A percentile compares a stretch with the other conserved stretches of the same genome.
Evolutionary conservation across 352 stramenopile species (phyloP).

Genomic region (Globisporangium barbulae): DNA sequence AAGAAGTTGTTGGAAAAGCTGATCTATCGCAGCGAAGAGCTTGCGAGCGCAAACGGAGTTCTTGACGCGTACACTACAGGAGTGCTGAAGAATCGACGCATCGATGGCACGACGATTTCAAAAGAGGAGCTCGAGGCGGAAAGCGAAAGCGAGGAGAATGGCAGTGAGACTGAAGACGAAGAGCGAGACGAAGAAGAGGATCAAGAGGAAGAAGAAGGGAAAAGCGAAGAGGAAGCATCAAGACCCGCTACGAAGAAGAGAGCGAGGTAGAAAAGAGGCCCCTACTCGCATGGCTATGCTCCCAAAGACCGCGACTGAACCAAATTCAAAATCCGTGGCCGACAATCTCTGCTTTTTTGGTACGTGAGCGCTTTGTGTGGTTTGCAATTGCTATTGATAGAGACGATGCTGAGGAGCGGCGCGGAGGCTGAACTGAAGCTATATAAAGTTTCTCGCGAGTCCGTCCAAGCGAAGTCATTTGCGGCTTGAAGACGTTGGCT

Average conservation of each 20-base stretch:
- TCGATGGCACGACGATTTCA: slow-evolving; percentile 60
- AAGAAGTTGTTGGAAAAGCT: slow-evolving; percentile 60
- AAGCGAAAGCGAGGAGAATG: slow-evolving; percentile 17
- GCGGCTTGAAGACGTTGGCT: background rate
- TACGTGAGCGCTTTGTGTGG: background rate
- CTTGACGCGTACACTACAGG: slow-evolving; percentile 58
- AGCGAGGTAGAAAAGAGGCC: slow-evolving; percentile 1
- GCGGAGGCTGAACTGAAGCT: background rate
- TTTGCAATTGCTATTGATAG: slow-evolving; percentile 7
- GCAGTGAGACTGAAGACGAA: slow-evolving; percentile 25
- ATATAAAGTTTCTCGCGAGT: background rate
- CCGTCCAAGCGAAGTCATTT: background rate
- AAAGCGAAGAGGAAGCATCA: slow-evolving; percentile 5
- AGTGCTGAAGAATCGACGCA: slow-evolving; percentile 60
- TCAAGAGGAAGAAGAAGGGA: slow-evolving; percentile 18
- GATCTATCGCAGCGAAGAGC: slow-evolving; percentile 54
- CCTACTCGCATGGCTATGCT: background rate
- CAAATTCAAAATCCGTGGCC: background rate
- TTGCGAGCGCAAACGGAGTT: slow-evolving; percentile 51
- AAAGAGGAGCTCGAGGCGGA: slow-evolving; percentile 34
- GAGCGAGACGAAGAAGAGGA: slow-evolving; percentile 17
- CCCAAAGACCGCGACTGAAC: background rate
- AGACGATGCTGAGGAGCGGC: background rate
- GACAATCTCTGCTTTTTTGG: slow-evolving; percentile 8
- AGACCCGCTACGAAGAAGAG: slow-evolving; percentile 8